A percentile compares a stretch with the other conserved stretches of the same genome.
Conservation (phyloP, 225 moss, liverwort and hornwort genomes). For the Rhytidiadelphus loreus region DNA sequence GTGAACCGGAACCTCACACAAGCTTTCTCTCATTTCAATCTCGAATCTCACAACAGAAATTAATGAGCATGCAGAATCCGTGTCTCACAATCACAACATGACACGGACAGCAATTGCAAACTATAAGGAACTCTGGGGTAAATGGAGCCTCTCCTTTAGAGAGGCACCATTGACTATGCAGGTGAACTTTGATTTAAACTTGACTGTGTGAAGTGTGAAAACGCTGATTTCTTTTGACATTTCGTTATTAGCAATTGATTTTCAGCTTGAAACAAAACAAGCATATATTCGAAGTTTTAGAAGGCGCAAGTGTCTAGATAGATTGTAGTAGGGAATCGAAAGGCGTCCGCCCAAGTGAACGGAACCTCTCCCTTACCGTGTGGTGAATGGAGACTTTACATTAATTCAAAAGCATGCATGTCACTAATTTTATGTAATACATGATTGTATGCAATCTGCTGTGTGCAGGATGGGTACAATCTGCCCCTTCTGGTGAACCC, state of each 20-base stretch:
- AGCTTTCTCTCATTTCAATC: not conserved
- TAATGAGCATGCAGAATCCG: too few species aligned
- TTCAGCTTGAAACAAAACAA: not conserved
- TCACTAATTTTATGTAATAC: not conserved
- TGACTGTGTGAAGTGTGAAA: not conserved
- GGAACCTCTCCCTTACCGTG: not conserved
- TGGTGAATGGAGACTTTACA: not conserved
- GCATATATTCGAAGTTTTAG: not conserved
- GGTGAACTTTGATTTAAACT: not conserved
- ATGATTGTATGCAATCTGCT: not conserved
- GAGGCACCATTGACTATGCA: not conserved
- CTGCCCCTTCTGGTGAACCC: not conserved
- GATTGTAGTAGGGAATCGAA: not conserved
- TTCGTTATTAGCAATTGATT: not conserved
- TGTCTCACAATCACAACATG: not conserved
- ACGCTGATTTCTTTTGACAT: not conserved
- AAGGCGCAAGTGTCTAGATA: not conserved
- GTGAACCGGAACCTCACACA: too few species aligned
- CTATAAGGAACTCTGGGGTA: too few species aligned
- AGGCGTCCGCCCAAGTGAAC: not conserved
- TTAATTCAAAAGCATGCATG: not conserved
- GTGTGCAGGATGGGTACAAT: not conserved
- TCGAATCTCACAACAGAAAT: too few species aligned
- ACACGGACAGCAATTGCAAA: not conserved
- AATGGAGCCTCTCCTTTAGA: not conserved